Base-by-base conservation (phyloP, 2,329 filamentous ascomycete genomes). In the Trichoderma sp. region DNA sequence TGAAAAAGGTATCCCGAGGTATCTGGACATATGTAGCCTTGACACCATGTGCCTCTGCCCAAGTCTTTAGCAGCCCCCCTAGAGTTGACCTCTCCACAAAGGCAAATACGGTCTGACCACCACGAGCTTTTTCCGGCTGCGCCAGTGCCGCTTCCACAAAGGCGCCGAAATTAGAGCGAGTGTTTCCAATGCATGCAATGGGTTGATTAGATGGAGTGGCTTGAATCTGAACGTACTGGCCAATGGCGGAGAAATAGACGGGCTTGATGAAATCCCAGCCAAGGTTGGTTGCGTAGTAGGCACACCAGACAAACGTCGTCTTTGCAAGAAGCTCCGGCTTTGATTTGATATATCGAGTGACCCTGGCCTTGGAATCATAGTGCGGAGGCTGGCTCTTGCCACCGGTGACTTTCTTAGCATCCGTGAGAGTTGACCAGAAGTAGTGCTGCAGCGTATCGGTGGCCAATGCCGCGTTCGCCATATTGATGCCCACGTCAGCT, bases 251-350 rank as follows among this genome's bases (percentile, higher is more conserved):
- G 35, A 66, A 27, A 24, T 47, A 19, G 8, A 66, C 24, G 6
- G 62, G 62, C 27, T 43, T 47, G 19, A 53, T 5, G 14, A 27
- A n/a, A 24, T 43, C 2, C 24, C 52, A 31, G 0, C 52, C 52
- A 31, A 65, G 29, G 29, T 65, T 65, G 19, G 33, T 52, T 3
- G 52, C 62, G 29, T 66, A 66, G 35, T n/a, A 66, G 10, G 52
- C 19, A n/a, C 62, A 66, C 62, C 62, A 66, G 21, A 66, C 52
- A 19, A 66, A 56, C 4, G 62, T 66, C 4, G 35, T 57, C 21
- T 66, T 66, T 31, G 62, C 35, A 31, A 56, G 31, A 2, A 66
- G 31, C 5, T 58, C 52, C 19, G 52, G 29, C 35, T 66, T 56
- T 4, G 62, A 57, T 37, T 57, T 43, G 52, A 66, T 57, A 35